Conservation (phyloP, 2,329 filamentous ascomycete species). For the Penicillium rolfsii region DNA sequence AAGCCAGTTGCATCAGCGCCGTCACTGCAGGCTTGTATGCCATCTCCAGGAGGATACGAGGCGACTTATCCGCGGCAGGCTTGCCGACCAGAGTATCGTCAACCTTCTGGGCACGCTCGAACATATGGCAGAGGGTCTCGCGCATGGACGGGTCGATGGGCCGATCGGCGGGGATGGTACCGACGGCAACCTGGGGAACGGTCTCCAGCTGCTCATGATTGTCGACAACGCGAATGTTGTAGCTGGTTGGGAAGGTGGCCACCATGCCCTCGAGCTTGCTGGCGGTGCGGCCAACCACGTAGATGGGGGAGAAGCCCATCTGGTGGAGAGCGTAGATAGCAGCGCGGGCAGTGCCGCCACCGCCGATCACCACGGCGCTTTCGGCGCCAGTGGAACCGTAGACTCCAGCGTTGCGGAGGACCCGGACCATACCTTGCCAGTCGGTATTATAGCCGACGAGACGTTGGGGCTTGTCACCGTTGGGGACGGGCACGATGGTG, state of each 20-base stretch:
- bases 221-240: slow-evolving; percentile 69
- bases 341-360: slow-evolving; percentile 87
- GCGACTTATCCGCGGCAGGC: slow-evolving; percentile 40
- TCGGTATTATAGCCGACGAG: slow-evolving; percentile 92
- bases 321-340: slow-evolving; percentile 85
- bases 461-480: slow-evolving; percentile 48
- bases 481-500: slow-evolving; percentile 73
- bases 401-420: slow-evolving; percentile 71
- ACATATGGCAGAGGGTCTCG: slow-evolving; percentile 63
- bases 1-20: slow-evolving; percentile 79
- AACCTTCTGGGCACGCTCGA: slow-evolving; percentile 54
- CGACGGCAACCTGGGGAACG: slow-evolving; percentile 73
- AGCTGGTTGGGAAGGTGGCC: slow-evolving; percentile 72
- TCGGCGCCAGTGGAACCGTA: slow-evolving; percentile 44
- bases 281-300: slow-evolving; percentile 77
- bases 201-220: slow-evolving; percentile 56
- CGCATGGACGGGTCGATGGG: slow-evolving; percentile 75
- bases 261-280: slow-evolving; percentile 70
- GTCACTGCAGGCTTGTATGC: slow-evolving; percentile 90
- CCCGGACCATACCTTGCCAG: slow-evolving; percentile 87
- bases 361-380: slow-evolving; percentile 81
- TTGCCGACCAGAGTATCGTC: slow-evolving; percentile 41
- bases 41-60: slow-evolving; percentile 82
- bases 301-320: slow-evolving; percentile 83
- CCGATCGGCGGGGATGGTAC: slow-evolving; percentile 86